Evolutionary conservation across 2,329 filamentous ascomycete species (phyloP).

Genomic region (Lachnellula cervina): DNA sequence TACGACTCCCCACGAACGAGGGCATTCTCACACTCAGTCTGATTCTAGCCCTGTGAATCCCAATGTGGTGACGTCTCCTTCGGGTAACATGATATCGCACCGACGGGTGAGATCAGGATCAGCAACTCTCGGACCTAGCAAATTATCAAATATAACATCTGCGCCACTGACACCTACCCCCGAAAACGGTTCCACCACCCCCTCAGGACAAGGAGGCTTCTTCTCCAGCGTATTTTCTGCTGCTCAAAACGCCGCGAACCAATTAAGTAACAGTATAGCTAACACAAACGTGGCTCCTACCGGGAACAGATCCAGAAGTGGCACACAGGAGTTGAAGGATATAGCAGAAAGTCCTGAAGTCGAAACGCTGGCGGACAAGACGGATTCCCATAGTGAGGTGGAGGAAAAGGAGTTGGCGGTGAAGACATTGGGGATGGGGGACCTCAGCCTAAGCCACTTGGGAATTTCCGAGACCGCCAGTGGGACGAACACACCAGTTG

Average conservation of each 20-base stretch:
- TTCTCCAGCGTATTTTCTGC: slow-evolving; percentile 92
- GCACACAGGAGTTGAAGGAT: slow-evolving; percentile 30
- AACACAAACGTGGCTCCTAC: slow-evolving; percentile 56
- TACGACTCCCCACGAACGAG: slow-evolving; percentile 19
- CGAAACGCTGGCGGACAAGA: slow-evolving; percentile 31
- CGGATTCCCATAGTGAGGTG: slow-evolving; percentile 27
- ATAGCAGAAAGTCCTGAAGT: slow-evolving; percentile 27
- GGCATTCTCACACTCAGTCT: slow-evolving; percentile 25
- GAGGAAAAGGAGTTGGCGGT: slow-evolving; percentile 69
- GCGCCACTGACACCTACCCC: slow-evolving; percentile 71
- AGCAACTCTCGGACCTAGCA: slow-evolving; percentile 60
- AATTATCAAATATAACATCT: slow-evolving; percentile 71
- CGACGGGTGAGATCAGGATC: slow-evolving; percentile 56
- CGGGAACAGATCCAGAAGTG: slow-evolving; percentile 40
- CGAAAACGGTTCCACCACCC: slow-evolving; percentile 53
- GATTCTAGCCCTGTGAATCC: slow-evolving; percentile 30
- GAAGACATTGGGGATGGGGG: slow-evolving; percentile 82
- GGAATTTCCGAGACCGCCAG: slow-evolving; percentile 65
- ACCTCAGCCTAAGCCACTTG: slow-evolving; percentile 83
- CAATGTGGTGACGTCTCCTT: slow-evolving; percentile 56
- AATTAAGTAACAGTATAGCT: slow-evolving; percentile 67
- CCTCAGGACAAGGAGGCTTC: slow-evolving; percentile 64
- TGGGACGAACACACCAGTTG: slow-evolving; percentile 50
- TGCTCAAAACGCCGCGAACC: slow-evolving; percentile 84
- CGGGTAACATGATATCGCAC: slow-evolving; percentile 71